phyloP scores from a whole-genome alignment of 345 rosid species.

The Linum lewisii region DNA sequence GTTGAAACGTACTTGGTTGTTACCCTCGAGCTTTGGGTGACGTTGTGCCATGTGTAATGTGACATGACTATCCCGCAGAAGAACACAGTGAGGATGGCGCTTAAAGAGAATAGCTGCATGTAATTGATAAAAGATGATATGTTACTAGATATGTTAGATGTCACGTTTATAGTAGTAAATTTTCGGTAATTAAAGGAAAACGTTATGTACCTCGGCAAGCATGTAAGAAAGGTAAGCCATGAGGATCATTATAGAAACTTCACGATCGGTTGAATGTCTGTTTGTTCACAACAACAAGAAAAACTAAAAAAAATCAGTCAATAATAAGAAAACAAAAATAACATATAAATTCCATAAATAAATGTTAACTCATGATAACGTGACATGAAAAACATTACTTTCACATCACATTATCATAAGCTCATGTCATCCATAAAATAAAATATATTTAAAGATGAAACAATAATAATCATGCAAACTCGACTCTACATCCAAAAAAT shows the following conservation, averaged over 20 bases:
- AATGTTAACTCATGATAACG: no score
- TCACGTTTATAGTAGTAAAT: conserved; percentile 9
- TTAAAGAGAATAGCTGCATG: conserved; percentile 71
- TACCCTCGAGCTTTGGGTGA: conserved; percentile 83
- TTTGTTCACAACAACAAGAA: conserved; percentile 14
- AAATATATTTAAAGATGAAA: no score
- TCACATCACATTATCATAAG: no score
- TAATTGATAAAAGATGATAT: no score
- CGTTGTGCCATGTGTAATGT: conserved; percentile 95
- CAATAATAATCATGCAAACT: no score
- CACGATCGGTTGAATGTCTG: conserved; percentile 92
- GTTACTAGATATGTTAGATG: not conserved
- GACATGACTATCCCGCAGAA: conserved; percentile 98
- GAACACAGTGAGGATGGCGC: conserved; percentile 91
- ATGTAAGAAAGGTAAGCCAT: conserved; percentile 93
- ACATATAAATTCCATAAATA: no score
- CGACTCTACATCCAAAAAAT: no score
- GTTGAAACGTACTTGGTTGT: conserved; percentile 59
- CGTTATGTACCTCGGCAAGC: conserved; percentile 58
- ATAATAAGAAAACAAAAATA: no score
- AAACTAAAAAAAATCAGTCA: not conserved
- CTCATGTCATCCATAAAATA: no score
- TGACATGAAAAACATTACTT: no score
- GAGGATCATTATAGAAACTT: conserved; percentile 92
- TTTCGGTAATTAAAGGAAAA: not conserved